Conservation (phyloP, 116 monocot species). For the Thalassia testudinum region DNA sequence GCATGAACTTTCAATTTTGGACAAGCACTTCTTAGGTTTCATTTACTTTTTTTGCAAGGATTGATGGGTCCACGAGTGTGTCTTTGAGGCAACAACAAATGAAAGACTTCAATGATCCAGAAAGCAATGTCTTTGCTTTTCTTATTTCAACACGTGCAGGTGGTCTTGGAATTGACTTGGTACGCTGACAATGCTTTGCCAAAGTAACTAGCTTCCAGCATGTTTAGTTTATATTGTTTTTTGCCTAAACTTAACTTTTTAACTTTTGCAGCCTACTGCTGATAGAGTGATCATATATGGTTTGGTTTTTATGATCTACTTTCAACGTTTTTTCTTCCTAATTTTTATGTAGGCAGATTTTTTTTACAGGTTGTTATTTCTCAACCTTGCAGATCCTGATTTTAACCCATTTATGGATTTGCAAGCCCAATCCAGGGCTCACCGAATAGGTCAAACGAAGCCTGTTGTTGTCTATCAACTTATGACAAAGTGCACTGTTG, state of each 20-base stretch:
- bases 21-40: too few relatives aligned
- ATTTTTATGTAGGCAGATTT: neutral
- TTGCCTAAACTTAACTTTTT: neutral
- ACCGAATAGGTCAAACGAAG: constrained; percentile 37
- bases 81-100: constrained; percentile 31
- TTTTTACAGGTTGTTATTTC: neutral
- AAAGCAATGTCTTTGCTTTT: constrained; percentile 28
- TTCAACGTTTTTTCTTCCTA: neutral
- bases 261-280: constrained; percentile 24
- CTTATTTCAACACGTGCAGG: constrained; percentile 55
- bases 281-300: constrained; percentile 53
- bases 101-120: constrained; percentile 29
- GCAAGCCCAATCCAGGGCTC: constrained; percentile 53
- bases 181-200: constrained; percentile 4
- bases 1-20: too few relatives aligned
- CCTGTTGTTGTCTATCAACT: constrained; percentile 48
- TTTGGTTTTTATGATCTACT: constrained; percentile 1
- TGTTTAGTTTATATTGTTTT: neutral
- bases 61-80: constrained; percentile 32
- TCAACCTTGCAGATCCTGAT: constrained; percentile 29
- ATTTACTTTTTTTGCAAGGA: constrained; percentile 10
- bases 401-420: constrained; percentile 51
- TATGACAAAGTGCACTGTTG: constrained; percentile 36
- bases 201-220: neutral
- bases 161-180: constrained; percentile 42